A percentile compares a stretch with the other conserved stretches of the same genome.
Evolutionary conservation across 805 yeast genomes (phyloP).

Genomic region (Candida glaebosa): DNA sequence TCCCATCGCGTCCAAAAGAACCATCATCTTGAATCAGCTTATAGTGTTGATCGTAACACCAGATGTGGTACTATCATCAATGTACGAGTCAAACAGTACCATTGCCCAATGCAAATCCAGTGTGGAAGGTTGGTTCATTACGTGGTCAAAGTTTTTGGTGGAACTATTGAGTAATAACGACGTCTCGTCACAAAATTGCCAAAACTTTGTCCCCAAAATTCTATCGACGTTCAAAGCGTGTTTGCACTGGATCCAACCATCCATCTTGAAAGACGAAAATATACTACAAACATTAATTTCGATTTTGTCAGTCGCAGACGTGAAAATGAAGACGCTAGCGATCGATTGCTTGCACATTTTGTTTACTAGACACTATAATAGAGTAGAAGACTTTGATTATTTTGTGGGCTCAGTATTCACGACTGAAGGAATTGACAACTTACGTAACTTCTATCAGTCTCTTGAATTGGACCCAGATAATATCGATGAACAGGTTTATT

Average conservation of each 20-base stretch:
- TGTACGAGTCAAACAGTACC: constrained; percentile 65
- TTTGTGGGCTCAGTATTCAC: constrained; percentile 78
- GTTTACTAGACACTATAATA: constrained; percentile 72
- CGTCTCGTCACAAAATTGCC: constrained; percentile 22
- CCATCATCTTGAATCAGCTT: constrained; percentile 71
- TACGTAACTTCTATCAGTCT: constrained; percentile 59
- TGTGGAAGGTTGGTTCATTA: constrained; percentile 79
- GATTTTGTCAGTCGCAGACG: constrained; percentile 56
- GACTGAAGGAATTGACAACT: constrained; percentile 66
- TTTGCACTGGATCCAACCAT: constrained; percentile 85
- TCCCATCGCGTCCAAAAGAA: constrained; percentile 79
- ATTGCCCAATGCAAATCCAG: constrained; percentile 63
- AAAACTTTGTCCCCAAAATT: constrained; percentile 56
- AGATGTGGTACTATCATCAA: constrained; percentile 52
- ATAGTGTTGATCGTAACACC: constrained; percentile 84
- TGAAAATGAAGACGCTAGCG: constrained; percentile 73
- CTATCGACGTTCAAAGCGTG: constrained; percentile 85
- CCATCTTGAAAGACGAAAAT: constrained; percentile 63
- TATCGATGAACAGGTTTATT: constrained; percentile 75
- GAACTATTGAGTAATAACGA: constrained; percentile 31
- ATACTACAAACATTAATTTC: constrained; percentile 60
- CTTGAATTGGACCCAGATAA: constrained; percentile 64
- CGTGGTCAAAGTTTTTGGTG: constrained; percentile 53
- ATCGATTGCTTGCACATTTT: constrained; percentile 88
- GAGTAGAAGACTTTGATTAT: constrained; percentile 65